Percentiles rank a stretch among this genome's conserved stretches.
Evolutionary conservation across 768 basidiomycete genomes (phyloP).

Genomic region (Suillus occidentalis): DNA sequence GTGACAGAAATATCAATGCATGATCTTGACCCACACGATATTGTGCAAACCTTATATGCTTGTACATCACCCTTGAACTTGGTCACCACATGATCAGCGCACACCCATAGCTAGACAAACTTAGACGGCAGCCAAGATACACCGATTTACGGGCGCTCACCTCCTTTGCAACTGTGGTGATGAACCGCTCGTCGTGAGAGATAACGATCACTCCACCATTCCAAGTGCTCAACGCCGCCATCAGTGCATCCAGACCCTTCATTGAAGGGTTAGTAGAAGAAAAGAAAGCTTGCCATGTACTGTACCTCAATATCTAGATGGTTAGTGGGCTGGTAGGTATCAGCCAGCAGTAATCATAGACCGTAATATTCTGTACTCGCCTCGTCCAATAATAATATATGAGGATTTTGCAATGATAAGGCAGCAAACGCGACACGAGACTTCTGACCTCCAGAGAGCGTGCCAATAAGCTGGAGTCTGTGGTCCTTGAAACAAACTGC

Average conservation of each 20-base stretch:
- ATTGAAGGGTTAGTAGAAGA: slow-evolving; percentile 5
- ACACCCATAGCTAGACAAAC: slow-evolving; percentile 80
- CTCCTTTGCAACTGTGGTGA: slow-evolving; percentile 85
- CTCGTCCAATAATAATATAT: slow-evolving; percentile 93
- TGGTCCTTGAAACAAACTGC: neutral
- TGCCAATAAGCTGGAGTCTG: slow-evolving; percentile 86
- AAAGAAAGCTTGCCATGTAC: slow-evolving; percentile 5
- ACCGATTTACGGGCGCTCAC: slow-evolving; percentile 34
- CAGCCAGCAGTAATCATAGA: slow-evolving; percentile 9
- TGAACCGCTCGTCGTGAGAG: slow-evolving; percentile 95
- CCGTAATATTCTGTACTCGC: slow-evolving; percentile 40
- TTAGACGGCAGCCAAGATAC: slow-evolving; percentile 13
- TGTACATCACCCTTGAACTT: slow-evolving; percentile 92
- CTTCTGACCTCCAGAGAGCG: slow-evolving; percentile 94
- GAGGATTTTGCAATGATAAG: slow-evolving; percentile 83
- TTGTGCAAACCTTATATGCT: slow-evolving; percentile 73
- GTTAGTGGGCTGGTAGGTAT: slow-evolving; percentile 73
- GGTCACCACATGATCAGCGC: slow-evolving; percentile 74
- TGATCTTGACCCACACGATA: neutral
- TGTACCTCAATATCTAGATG: slow-evolving; percentile 90
- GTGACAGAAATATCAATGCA: slow-evolving; percentile 16
- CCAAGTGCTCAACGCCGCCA: slow-evolving; percentile 77
- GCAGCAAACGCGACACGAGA: slow-evolving; percentile 92
- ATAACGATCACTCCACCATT: slow-evolving; percentile 92
- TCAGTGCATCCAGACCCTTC: slow-evolving; percentile 92